phyloP scores from a whole-genome alignment of 2,329 filamentous ascomycete genomes.

The Fusarium verrucosum region DNA sequence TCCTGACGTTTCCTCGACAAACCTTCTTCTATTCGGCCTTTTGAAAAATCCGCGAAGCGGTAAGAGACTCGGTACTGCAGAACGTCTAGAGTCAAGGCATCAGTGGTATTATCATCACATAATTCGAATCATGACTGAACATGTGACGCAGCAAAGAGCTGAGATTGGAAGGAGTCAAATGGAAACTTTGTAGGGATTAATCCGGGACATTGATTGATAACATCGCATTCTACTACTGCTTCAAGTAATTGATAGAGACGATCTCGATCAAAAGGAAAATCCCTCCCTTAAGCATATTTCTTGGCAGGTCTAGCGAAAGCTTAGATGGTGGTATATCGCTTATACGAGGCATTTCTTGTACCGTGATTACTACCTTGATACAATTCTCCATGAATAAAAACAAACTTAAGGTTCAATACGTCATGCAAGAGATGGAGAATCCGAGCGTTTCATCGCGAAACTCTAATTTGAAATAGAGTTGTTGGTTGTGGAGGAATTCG shows the following conservation, averaged over 20 bases:
- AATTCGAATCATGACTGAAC: fast-evolving
- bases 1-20: fast-evolving
- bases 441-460: neutral
- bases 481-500: fast-evolving
- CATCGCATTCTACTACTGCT: fast-evolving
- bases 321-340: no score
- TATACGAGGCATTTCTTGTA: no score
- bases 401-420: no score
- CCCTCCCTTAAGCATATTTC: neutral
- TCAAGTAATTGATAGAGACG: no score
- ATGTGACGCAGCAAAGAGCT: neutral
- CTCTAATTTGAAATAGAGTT: neutral
- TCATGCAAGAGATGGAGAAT: neutral
- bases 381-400: neutral
- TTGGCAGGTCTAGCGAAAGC: neutral
- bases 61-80: neutral
- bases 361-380: no score
- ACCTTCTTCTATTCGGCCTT: neutral
- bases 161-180: neutral
- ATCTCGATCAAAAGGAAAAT: neutral
- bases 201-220: no score
- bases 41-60: neutral
- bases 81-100: fast-evolving
- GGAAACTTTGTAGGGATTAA: neutral
- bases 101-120: fast-evolving